phyloP scores from a whole-genome alignment of 306 rosid genomes.

The Begonia fuchsioides region DNA sequence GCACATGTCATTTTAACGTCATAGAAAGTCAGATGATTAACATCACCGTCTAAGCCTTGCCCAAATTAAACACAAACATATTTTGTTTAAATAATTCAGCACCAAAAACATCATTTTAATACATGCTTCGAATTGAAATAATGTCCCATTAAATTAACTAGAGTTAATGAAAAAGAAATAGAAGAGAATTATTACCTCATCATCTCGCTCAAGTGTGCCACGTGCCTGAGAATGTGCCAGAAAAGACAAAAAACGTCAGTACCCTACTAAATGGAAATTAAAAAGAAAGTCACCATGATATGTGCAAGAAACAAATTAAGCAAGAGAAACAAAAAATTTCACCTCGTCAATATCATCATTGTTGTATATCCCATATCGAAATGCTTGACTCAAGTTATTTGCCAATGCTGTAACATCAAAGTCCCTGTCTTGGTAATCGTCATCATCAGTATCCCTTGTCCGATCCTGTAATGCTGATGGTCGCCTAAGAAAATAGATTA shows the following conservation, averaged over 20 bases:
- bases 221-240: constrained; percentile 55
- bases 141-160: too few relatives aligned
- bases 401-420: constrained; percentile 96
- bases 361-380: constrained; percentile 80
- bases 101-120: too few relatives aligned
- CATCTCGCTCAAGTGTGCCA: constrained; percentile 87
- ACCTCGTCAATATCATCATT: constrained; percentile 88
- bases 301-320: not conserved
- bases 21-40: too few relatives aligned
- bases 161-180: too few relatives aligned
- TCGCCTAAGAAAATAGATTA: constrained; percentile 47
- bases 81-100: too few relatives aligned
- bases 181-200: constrained; percentile 43
- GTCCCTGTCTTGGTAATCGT: constrained; percentile 92
- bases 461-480: constrained; percentile 89
- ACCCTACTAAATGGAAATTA: not conserved
- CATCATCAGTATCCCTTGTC: constrained; percentile 88
- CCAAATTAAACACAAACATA: too few relatives aligned
- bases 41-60: too few relatives aligned
- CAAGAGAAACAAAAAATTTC: too few relatives aligned
- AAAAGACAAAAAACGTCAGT: not conserved
- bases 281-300: not conserved
- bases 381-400: constrained; percentile 89
- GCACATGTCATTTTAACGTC: too few relatives aligned
- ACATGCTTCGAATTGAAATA: too few relatives aligned